Conservation (phyloP, 2,329 filamentous ascomycete genomes). For the Penicillium sp. region DNA sequence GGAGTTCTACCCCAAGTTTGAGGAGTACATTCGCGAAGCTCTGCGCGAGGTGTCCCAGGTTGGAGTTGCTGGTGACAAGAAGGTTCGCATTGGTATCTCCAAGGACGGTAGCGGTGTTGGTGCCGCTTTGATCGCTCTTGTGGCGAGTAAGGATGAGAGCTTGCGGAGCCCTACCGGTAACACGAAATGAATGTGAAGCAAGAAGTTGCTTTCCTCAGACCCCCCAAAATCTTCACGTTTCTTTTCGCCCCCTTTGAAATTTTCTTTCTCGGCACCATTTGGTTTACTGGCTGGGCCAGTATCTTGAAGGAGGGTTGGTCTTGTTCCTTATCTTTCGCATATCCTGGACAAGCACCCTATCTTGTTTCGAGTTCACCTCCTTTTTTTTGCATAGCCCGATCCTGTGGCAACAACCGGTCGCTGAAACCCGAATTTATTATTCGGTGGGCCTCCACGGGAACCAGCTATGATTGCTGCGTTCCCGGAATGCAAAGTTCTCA, state of each 20-base stretch:
- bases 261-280: neutral
- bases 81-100: constrained; percentile 90
- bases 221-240: neutral
- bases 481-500: neutral
- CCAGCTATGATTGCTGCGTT: neutral
- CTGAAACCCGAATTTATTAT: constrained; percentile 12
- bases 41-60: constrained; percentile 76
- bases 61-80: constrained; percentile 76
- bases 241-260: neutral
- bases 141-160: constrained; percentile 62
- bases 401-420: constrained; percentile 7
- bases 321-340: neutral
- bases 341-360: neutral
- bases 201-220: neutral
- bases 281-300: constrained; percentile 14
- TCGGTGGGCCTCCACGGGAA: constrained; percentile 5
- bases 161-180: constrained; percentile 14
- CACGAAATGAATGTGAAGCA: constrained; percentile 11
- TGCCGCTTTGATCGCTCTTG: constrained; percentile 89
- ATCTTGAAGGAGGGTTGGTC: neutral
- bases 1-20: constrained; percentile 93
- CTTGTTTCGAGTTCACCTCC: neutral
- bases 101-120: constrained; percentile 97
- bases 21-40: constrained; percentile 83
- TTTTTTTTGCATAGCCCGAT: constrained; percentile 6